Evolutionary conservation across 306 rosid genomes (phyloP), one percentile per base, ranked within the genome.

Genomic region (Lathyrus oleraceus): DNA sequence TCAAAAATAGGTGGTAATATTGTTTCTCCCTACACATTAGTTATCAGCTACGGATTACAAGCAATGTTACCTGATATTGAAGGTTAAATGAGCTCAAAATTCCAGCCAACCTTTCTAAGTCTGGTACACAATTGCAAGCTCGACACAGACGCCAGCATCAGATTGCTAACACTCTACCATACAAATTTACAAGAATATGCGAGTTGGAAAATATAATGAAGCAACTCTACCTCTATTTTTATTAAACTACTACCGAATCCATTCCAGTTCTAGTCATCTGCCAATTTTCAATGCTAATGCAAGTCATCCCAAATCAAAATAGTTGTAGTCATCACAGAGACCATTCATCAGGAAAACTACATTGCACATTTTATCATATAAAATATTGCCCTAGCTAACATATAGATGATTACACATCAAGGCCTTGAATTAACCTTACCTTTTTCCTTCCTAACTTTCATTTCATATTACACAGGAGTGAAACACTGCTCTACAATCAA

Each of bases 401-500:
- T 11, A 60, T 60, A 40, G 51, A 67, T 17, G 48, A 73, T 39
- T 74, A 52, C 30, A 65, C 14, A n/a, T 8, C 16, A 74, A 23
- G 38, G 52, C 62, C 77, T 56, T 28, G 48, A 79, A 69, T 19
- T 42, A 73, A 69, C 71, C 63, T 43, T 42, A 72, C 47, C 30
- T 25, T 52, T 36, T 32, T 61, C 62, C 47, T 36, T 53, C 70
- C 76, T 82, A 66, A 54, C 62, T 76, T 68, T 68, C 71, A 79
- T 80, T 83, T 83, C 82, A 76, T 79, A 43, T 76, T 69, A 83
- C 80, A 82, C 84, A 75, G 83, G 84, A 67, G 84, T 77, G 45
- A 84, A 74, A 78, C 78, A 85, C 85, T 78, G 77, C 81, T 88
- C 87, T 82, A 77, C 82, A 84, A 76, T 48, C 71, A 70, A 80